Evolutionary conservation across 2,329 filamentous ascomycete species (phyloP), one percentile per base, ranked within the genome.

Genomic region (Claviceps sp.): DNA sequence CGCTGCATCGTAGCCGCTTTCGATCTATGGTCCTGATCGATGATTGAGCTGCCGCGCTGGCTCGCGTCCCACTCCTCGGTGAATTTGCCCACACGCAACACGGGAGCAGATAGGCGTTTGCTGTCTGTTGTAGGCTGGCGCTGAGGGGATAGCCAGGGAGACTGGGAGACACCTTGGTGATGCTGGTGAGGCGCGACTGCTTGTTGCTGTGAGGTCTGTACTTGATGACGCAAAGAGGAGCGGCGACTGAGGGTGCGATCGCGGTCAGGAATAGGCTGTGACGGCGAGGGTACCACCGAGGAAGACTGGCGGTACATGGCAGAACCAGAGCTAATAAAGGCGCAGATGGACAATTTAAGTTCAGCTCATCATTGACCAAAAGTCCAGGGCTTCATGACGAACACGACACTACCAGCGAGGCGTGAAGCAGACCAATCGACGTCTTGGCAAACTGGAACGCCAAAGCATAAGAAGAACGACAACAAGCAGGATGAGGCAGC

Each of bases 31-130:
- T 43, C 68, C 47, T 72, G 74, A 60, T 80, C 77, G 54, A 82
- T 62, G 53, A 85, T 73, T 39, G 82, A 85, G 59, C 78, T 79
- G 46, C 81, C 83, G 56, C 82, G 78, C 60, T 80, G 80, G 60
- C 76, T 80, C 49, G 79, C 80, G 68, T 86, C 82, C 75, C 83
- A 86, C 70, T 85, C 79, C 64, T 88, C 83, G 58, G 77, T 81
- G 60, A 86, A 85, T 58, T 73, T 78, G 55, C 79, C 73, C 45
- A 39, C 51, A 4, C 50, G 46, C 13, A 43, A 36, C 46, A 45
- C 49, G 40, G 50, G 23, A n/a, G 42, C 46, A 43, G 51, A 52
- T 1, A 44, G 17, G 20, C 17, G 44, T 14, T 47, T 52, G 44
- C 26, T 37, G 23, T 22, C 8, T n/a, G 48, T 49, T 26, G 43